Base-by-base conservation (phyloP, 139 green algal genomes). In the Trebouxia sp. region DNA sequence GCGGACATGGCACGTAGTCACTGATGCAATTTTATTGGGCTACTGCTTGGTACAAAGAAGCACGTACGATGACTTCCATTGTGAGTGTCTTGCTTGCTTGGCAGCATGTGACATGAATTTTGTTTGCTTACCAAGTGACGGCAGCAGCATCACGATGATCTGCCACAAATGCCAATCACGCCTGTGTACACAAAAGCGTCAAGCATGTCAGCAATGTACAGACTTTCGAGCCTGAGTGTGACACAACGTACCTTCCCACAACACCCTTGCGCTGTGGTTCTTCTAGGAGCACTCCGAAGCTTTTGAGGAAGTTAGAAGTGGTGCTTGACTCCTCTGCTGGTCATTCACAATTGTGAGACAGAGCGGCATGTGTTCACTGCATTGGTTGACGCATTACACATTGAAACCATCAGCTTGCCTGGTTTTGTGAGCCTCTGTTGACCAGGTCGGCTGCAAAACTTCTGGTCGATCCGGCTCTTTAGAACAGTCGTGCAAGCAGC, bases 131-230 rank as follows among this genome's bases (percentile, higher is more conserved):
- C 69, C 69, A 41, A 53, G 41, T 3, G 69, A 41, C n/a, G 69
- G 42, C 69, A 77, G 41, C 24, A 77, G 24, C 28, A 53, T 53
- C 11, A 51, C 26, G 55, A 77, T 56, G 6, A 77, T 26, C 69
- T 77, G 69, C 69, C 69, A 77, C 41, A 53, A 24, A 20, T 77
- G 69, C 69, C 69, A 77, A 41, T 77, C 69, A 39, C 69, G 55
- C 69, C 69, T 77, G 41, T 22, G 26, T 28, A 22, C 22, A 22
- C 20, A 22, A 6, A 22, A 58, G 2, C 22, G 26, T 17, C 50
- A 58, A 5, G 20, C 22, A 22, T 22, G 50, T 58, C 20, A 58
- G 50, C 50, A 1, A 28, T 5, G 4, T 17, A 22, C 20, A 1
- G 4, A 28, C 20, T 6, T 8, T 38, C 3, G 15, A 37, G 26